Conservation (phyloP, 352 stramenopile genomes). For the Globisporangium ultimum region DNA sequence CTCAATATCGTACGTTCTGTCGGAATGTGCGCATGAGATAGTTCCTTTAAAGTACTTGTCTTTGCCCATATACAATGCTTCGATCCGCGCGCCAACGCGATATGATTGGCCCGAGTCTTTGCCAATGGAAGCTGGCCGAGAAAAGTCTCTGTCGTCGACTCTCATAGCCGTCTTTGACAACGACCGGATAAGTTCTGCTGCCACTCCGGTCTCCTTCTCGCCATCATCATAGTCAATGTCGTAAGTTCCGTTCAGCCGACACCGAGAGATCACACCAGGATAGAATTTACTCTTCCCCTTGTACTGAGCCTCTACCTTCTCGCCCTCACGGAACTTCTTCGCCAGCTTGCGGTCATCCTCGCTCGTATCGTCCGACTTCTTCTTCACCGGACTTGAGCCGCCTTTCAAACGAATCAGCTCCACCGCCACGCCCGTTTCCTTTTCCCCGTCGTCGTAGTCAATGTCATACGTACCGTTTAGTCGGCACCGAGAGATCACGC, state of each 20-base stretch:
- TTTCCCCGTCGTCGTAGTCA: too few species aligned
- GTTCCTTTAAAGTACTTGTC: conserved; percentile 59
- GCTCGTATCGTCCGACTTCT: conserved; percentile 8
- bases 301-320: conserved; percentile 61
- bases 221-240: conserved; percentile 83
- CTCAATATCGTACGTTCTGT: conserved; percentile 54
- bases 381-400: too few species aligned
- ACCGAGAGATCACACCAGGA: conserved; percentile 56
- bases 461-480: too few species aligned
- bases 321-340: conserved; percentile 34
- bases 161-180: conserved; percentile 20
- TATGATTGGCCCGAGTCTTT: conserved; percentile 4
- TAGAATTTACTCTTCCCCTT: conserved; percentile 66
- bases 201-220: conserved; percentile 58
- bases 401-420: too few species aligned
- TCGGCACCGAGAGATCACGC: too few species aligned
- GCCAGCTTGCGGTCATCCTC: conserved; percentile 15
- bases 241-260: conserved; percentile 64
- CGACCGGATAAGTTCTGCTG: conserved; percentile 31
- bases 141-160: conserved; percentile 13
- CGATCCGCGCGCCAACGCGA: conserved; percentile 21
- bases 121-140: neutral
- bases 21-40: conserved; percentile 39
- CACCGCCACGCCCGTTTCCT: too few species aligned
- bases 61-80: conserved; percentile 66